Conservation (phyloP, 2,329 filamentous ascomycete species). For the Myriosclerotinia duriaeana region DNA sequence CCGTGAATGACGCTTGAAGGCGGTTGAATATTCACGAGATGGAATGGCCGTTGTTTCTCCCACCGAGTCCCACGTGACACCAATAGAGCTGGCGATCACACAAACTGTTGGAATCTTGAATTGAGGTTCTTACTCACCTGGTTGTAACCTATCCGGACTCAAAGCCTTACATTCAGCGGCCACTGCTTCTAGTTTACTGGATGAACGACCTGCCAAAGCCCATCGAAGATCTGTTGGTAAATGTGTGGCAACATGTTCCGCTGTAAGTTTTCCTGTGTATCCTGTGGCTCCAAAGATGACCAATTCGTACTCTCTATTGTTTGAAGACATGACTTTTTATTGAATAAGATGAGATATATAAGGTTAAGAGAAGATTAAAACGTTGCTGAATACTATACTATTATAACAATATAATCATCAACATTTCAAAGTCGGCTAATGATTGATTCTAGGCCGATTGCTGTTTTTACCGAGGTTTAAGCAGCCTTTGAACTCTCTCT, state of each 20-base stretch:
- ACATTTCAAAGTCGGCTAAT: not conserved
- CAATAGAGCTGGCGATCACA: not conserved
- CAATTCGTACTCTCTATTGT: slow-evolving; percentile 56
- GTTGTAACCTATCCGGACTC: slow-evolving; percentile 68
- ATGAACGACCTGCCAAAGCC: slow-evolving; percentile 84
- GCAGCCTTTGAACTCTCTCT: not conserved
- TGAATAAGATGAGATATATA: not conserved
- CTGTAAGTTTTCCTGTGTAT: slow-evolving; percentile 77
- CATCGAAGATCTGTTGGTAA: slow-evolving; percentile 78
- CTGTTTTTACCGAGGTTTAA: slow-evolving; percentile 9
- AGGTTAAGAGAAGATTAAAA: not conserved
- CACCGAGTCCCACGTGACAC: not conserved
- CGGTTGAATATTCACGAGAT: not conserved
- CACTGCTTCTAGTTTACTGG: slow-evolving; percentile 68
- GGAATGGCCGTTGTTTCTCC: not conserved
- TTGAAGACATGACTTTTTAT: slow-evolving; percentile 17
- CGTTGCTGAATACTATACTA: not conserved
- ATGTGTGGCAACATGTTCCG: slow-evolving; percentile 69
- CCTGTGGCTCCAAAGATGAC: slow-evolving; percentile 70
- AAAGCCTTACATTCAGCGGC: slow-evolving; percentile 64
- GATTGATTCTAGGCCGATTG: not conserved
- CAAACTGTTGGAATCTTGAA: slow-evolving; percentile 1
- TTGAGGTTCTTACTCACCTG: slow-evolving; percentile 52
- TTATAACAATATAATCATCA: not conserved
- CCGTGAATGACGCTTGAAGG: no score